phyloP scores from a whole-genome alignment of 805 yeast species.

The Cyberlindnera subsufficiens region DNA sequence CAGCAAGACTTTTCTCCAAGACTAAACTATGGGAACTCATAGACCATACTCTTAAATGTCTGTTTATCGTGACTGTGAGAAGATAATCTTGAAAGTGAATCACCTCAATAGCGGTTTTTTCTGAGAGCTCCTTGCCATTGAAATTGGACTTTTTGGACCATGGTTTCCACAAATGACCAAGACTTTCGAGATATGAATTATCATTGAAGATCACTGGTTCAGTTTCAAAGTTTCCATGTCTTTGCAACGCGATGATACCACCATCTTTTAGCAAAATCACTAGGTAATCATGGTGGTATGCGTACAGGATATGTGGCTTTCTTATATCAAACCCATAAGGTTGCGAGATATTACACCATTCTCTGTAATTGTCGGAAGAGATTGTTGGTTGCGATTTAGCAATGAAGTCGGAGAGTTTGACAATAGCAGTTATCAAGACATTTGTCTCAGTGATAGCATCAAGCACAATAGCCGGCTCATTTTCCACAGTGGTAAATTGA shows the following conservation, averaged over 20 bases:
- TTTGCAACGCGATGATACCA: conserved; percentile 53
- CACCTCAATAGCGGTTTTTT: conserved; percentile 29
- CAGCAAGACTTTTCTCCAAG: conserved; percentile 19
- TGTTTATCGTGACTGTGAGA: conserved; percentile 50
- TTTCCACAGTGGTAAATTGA: conserved; percentile 26
- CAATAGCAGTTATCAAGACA: conserved; percentile 42
- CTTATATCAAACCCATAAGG: conserved; percentile 62
- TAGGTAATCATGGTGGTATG: conserved; percentile 38
- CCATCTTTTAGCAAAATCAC: conserved; percentile 73
- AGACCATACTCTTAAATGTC: conserved; percentile 56
- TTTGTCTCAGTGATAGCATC: conserved; percentile 51
- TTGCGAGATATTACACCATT: conserved; percentile 64
- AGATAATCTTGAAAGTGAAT: conserved; percentile 24
- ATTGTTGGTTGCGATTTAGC: conserved; percentile 8
- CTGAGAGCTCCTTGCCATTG: conserved; percentile 35
- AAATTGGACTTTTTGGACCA: conserved; percentile 20
- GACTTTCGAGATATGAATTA: conserved; percentile 36
- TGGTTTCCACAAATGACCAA: conserved; percentile 27
- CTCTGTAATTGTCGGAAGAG: conserved; percentile 17
- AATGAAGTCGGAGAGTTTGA: conserved; percentile 40
- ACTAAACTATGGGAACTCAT: conserved; percentile 29
- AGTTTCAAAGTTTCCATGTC: conserved; percentile 17
- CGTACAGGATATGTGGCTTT: conserved; percentile 46
- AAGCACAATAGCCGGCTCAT: conserved; percentile 29
- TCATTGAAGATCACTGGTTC: conserved; percentile 52